Evolutionary conservation across 345 rosid genomes (phyloP).

Genomic region (Brassica incana): DNA sequence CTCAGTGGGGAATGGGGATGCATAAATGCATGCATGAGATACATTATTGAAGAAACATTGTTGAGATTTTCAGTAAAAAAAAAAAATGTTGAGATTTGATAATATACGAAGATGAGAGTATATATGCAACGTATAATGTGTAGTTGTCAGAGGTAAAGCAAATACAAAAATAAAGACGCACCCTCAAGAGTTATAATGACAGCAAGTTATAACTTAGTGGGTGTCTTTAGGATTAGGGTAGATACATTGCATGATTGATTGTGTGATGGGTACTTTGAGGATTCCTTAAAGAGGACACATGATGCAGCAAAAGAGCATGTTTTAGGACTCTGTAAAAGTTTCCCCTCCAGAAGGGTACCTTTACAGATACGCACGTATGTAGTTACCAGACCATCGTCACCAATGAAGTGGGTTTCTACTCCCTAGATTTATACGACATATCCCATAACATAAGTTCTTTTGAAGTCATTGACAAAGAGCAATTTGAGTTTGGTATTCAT

Average conservation of each 20-base stretch:
- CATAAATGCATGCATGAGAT: neutral
- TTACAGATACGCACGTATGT: slow-evolving; percentile 17
- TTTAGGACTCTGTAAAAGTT: neutral
- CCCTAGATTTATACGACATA: neutral
- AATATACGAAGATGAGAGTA: neutral
- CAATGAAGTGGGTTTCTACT: neutral
- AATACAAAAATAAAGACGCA: slow-evolving; percentile 6
- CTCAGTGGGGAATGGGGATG: neutral
- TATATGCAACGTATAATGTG: slow-evolving; percentile 23
- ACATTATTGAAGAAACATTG: slow-evolving; percentile 1
- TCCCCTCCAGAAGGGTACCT: slow-evolving; percentile 11
- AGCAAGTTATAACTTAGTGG: slow-evolving; percentile 8
- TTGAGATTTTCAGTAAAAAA: too few species aligned
- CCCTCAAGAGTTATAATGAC: neutral
- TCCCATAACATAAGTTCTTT: neutral
- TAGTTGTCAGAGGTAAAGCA: slow-evolving; percentile 25
- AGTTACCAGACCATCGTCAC: neutral
- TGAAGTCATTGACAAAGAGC: neutral
- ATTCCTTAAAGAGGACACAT: slow-evolving; percentile 34
- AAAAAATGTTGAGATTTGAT: neutral
- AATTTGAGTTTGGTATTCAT: neutral
- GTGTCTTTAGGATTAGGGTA: slow-evolving; percentile 20
- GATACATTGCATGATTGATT: slow-evolving; percentile 28
- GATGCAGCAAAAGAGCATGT: slow-evolving; percentile 19
- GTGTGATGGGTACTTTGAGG: slow-evolving; percentile 23